A percentile compares a stretch with the other conserved stretches of the same genome.
phyloP scores from a whole-genome alignment of 148 eudicot genomes.

The Camellia lanceoleosa region DNA sequence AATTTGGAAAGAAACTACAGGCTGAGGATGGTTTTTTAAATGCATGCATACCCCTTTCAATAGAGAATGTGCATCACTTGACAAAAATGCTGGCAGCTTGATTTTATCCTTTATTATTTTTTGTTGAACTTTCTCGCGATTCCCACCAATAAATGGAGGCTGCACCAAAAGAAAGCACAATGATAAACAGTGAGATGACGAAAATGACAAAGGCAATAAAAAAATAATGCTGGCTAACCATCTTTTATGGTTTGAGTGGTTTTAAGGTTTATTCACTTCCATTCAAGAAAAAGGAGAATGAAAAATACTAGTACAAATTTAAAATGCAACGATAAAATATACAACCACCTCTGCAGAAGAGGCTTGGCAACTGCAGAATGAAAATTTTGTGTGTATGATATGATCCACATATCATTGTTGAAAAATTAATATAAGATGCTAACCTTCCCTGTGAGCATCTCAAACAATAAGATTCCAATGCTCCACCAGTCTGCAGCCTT shows the following conservation, averaged over 20 bases:
- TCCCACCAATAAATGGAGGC: constrained; percentile 86
- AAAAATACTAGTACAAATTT: background rate
- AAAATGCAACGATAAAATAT: background rate
- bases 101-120: constrained; percentile 82
- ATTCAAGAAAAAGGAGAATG: background rate
- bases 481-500: constrained; percentile 99
- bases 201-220: background rate
- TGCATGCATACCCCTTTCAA: constrained; percentile 63
- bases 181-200: background rate
- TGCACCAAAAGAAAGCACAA: constrained; percentile 35
- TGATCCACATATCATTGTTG: background rate
- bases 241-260: background rate
- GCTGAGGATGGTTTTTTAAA: background rate
- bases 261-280: background rate
- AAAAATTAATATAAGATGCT: background rate
- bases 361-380: background rate
- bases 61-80: constrained; percentile 84
- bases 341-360: background rate
- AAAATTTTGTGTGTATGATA: background rate
- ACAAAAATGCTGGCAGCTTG: constrained; percentile 70
- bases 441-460: constrained; percentile 95
- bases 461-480: constrained; percentile 75
- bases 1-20: background rate
- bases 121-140: constrained; percentile 67
- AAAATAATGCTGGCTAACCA: background rate